Conservation (phyloP, 164 flowering plant species). For the Santalum album region DNA sequence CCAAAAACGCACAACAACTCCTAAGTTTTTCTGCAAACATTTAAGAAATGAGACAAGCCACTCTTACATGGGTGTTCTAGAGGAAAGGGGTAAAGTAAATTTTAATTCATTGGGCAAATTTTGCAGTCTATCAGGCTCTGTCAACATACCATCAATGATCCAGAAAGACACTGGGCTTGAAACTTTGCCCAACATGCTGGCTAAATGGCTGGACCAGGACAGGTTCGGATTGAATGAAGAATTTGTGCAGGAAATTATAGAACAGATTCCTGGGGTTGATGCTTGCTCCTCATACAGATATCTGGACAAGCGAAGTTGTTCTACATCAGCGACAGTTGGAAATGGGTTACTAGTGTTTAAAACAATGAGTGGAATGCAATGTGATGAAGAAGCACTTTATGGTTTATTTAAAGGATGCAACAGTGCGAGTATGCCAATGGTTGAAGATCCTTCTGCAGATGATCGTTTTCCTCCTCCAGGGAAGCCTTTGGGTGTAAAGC, state of each 20-base stretch:
- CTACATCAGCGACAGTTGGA: slow-evolving; percentile 39
- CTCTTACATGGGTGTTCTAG: slow-evolving; percentile 7
- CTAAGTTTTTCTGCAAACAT: slow-evolving; percentile 60
- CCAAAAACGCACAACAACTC: slow-evolving; percentile 32
- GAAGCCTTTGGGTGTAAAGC: slow-evolving; percentile 45
- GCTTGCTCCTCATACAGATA: slow-evolving; percentile 43
- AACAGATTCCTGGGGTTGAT: slow-evolving; percentile 57
- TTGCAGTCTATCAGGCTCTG: slow-evolving; percentile 26
- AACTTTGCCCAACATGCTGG: slow-evolving; percentile 16
- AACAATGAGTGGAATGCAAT: slow-evolving; percentile 21
- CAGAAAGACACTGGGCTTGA: slow-evolving; percentile 28
- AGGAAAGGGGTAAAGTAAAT: slow-evolving; percentile 12
- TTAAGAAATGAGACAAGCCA: slow-evolving; percentile 14
- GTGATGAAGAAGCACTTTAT: slow-evolving; percentile 20
- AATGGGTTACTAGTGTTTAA: slow-evolving; percentile 46
- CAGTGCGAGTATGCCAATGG: slow-evolving; percentile 13
- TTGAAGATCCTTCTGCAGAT: slow-evolving; percentile 13
- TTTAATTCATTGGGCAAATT: slow-evolving; percentile 37
- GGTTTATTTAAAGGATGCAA: slow-evolving; percentile 19
- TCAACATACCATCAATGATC: slow-evolving; percentile 23
- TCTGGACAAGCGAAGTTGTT: slow-evolving; percentile 35
- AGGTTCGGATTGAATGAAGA: slow-evolving; percentile 78
- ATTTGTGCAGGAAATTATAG: slow-evolving; percentile 85
- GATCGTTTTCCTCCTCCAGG: slow-evolving; percentile 50
- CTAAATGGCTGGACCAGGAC: slow-evolving; percentile 62